Percentiles rank a stretch among this genome's conserved stretches.
phyloP scores from a whole-genome alignment of 129 eudicot species.

The Dittrichia graveolens region DNA sequence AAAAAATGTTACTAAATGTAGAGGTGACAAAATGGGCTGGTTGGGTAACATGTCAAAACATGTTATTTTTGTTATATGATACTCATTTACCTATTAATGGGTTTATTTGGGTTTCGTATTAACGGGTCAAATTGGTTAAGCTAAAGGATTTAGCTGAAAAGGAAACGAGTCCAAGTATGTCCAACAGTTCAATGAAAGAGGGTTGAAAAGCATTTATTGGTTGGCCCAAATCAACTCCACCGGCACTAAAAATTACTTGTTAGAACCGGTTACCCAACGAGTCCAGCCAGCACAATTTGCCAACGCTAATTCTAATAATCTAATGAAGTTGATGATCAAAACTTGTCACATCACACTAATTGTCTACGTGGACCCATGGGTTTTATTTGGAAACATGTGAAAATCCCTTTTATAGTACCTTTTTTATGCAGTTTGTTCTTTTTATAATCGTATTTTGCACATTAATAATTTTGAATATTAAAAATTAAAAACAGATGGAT shows the following conservation, averaged over 20 bases:
- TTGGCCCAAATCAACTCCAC: background rate
- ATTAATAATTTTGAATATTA: no score
- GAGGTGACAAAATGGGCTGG: background rate
- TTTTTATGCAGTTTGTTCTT: no score
- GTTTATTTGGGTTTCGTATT: background rate
- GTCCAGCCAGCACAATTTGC: constrained; percentile 1
- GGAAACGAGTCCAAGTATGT: background rate
- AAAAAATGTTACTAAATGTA: background rate
- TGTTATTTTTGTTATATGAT: background rate
- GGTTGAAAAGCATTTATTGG: background rate
- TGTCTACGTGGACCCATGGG: no score
- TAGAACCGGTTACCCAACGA: background rate
- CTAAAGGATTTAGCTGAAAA: background rate
- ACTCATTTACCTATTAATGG: background rate
- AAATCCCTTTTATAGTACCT: no score
- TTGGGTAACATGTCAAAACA: background rate
- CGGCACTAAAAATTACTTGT: background rate
- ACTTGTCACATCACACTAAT: no score
- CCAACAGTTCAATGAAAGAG: no score
- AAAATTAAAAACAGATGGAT: no score
- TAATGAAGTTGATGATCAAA: no score
- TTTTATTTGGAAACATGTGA: no score
- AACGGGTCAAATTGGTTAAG: background rate
- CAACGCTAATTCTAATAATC: no score
- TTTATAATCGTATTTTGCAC: no score